Base-by-base conservation (phyloP, 1,139 yeast genomes). In the Pichia sp. region DNA sequence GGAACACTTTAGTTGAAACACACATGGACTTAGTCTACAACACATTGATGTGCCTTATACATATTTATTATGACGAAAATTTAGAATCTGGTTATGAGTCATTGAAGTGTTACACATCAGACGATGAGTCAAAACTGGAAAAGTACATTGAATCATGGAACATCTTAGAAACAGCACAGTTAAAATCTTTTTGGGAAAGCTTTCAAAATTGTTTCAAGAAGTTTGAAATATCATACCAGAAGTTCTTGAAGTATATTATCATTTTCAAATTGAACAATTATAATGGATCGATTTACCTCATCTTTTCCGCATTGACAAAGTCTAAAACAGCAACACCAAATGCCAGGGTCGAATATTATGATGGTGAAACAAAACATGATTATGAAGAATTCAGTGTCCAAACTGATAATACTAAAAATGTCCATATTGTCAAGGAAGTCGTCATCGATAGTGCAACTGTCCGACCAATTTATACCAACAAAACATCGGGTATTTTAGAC, bases 371-470 rank as follows among this genome's bases (percentile, higher is more conserved):
- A 5, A 33, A 48, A 2, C 43, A 44, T 15, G 54, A 45, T 8
- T 57, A 58, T 42, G 61, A 58, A 35, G 62, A 60, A 34, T 57
- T 58, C 43, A 44, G 45, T 12, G 48, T 60, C n/a, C 54, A 52
- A 38, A 34, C 51, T 28, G 38, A 48, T n/a, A 50, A 48, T 14
- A 47, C 52, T 17, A 43, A 50, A 4, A 44, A 55, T 6, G 51
- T 60, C 15, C 52, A 46, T 21, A 27, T 60, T 17, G 47, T 50
- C 3, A 54, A 54, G 36, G 53, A 58, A 28, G 50, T 47, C 18
- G 53, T 50, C 10, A 44, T 28, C 3, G 51, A 47, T 20, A 36
- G 28, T 11, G 22, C 47, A 8, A 34, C 19, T 4, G 44, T 48
- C 2, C 58, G 46, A 45, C 63, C 63, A 2, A 53, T 61, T 27